Evolutionary conservation across 176 grass and related monocot genomes (phyloP), one percentile per base, ranked within the genome.

Genomic region (Aegilops speltoides): DNA sequence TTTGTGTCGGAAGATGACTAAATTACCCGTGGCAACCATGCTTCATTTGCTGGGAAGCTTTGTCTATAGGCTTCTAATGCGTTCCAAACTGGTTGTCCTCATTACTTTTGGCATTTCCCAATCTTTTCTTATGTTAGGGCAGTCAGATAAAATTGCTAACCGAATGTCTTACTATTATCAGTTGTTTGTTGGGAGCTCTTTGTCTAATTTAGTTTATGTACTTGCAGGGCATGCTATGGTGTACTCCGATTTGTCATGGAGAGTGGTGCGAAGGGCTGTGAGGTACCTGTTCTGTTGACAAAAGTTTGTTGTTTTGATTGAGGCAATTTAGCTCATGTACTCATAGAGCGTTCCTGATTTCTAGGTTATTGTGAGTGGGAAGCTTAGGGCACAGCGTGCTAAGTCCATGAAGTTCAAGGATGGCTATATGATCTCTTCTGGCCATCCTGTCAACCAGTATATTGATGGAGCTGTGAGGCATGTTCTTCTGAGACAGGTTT

Each of bases 1-100:
- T 97, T 95, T 97, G 95, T 97, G 95, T 97, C 91, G 89, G 95
- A 97, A 86, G 93, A 93, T 93, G 95, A 97, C 95, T 84, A 97
- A 12, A 95, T 86, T 66, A 74, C 16, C 8, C 10, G 36, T 36
- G 68, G 64, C 79, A 80, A 85, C 52, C 69, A 83, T 75, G 23
- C 61, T 56, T 31, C 23, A n/a, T 76, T 10, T 52, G 67, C 24
- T 59, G 26, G 36, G 63, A 84, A 86, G 76, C 79, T 69, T 84
- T 29, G 33, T 0, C 84, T 33, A 68, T 86, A 76, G 11, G 81
- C 64, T 87, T 87, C 73, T 80, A 62, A 26, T 81, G 34, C 8
- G 23, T 66, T 81, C 8, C 17, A 37, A 75, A 29, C 67, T 88
- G 25, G 67, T 75, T 89, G 86, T 75, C 41, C 37, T 52, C 82